Evolutionary conservation across 2,329 filamentous ascomycete species (phyloP).

Genomic region (Cercospora janseana): DNA sequence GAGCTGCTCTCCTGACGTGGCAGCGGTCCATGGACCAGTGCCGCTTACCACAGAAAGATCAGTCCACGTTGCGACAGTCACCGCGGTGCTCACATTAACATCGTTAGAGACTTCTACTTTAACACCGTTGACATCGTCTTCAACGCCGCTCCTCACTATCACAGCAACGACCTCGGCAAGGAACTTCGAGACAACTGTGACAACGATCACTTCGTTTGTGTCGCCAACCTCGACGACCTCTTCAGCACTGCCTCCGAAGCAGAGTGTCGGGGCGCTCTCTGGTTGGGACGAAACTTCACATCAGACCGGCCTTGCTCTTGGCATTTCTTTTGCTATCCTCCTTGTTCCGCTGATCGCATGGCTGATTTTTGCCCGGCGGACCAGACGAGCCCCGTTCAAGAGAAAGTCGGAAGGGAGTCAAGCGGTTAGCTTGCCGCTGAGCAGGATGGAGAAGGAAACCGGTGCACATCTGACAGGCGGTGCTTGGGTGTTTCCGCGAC

Average conservation of each 20-base stretch:
- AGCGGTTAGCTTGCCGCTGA: background rate
- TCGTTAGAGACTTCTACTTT: no score
- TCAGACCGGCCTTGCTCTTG: background rate
- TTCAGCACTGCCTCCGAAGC: background rate
- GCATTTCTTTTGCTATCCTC: background rate
- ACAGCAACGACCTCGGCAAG: no score
- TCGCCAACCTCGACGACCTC: background rate
- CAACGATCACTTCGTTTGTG: background rate
- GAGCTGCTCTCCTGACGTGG: no score
- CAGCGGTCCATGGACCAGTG: no score
- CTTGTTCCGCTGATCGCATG: background rate
- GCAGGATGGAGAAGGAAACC: background rate
- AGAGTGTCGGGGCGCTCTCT: no score
- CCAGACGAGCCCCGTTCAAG: background rate
- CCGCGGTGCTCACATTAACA: background rate
- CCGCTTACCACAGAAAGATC: no score
- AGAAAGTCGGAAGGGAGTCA: background rate
- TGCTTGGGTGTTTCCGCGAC: background rate
- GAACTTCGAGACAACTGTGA: background rate
- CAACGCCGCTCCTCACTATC: no score
- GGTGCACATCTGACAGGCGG: background rate
- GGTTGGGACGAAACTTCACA: background rate
- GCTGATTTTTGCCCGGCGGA: background rate
- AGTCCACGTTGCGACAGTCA: background rate
- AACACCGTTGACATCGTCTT: no score